phyloP scores from a whole-genome alignment of 2,329 filamentous ascomycete species.

The Ophiocordyceps unilateralis region DNA sequence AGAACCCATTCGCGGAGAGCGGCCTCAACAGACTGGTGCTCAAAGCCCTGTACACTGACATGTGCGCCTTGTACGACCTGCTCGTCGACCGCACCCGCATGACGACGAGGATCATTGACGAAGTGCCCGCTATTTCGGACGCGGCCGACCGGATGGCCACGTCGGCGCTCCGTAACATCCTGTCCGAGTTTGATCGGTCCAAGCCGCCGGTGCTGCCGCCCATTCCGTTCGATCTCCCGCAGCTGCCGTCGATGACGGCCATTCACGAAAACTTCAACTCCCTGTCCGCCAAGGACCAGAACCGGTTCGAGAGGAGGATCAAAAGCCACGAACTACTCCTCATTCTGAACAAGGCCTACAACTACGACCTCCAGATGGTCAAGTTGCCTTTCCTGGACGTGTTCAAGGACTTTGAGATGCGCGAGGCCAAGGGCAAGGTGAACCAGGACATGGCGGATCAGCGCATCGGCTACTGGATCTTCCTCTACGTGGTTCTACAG shows the following conservation, averaged over 20 bases:
- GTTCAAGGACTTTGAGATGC: slow-evolving; percentile 55
- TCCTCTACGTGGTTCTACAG: slow-evolving; percentile 63
- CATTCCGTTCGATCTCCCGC: slow-evolving; percentile 76
- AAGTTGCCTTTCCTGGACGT: slow-evolving; percentile 47
- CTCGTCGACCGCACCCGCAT: slow-evolving; percentile 64
- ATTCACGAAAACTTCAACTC: slow-evolving; percentile 47
- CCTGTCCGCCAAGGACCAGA: slow-evolving; percentile 55
- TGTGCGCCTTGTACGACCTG: slow-evolving; percentile 75
- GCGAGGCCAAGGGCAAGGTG: slow-evolving; percentile 45
- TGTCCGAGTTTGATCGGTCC: slow-evolving; percentile 78
- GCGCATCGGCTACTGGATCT: slow-evolving; percentile 64
- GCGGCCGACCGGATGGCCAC: slow-evolving; percentile 43
- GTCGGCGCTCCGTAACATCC: slow-evolving; percentile 57
- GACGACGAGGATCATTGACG: slow-evolving; percentile 63
- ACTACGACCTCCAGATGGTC: slow-evolving; percentile 48
- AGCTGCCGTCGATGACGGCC: slow-evolving; percentile 51
- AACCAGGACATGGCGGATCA: slow-evolving; percentile 53
- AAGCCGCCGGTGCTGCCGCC: slow-evolving; percentile 81
- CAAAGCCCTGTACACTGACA: slow-evolving; percentile 67
- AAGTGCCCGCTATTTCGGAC: slow-evolving; percentile 36
- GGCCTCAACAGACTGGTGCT: slow-evolving; percentile 76
- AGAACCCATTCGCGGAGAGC: slow-evolving; percentile 72
- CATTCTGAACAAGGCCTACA: slow-evolving; percentile 67
- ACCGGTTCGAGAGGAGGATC: slow-evolving; percentile 53
- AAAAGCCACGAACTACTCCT: slow-evolving; percentile 63